Evolutionary conservation across 2,329 filamentous ascomycete genomes (phyloP).

Genomic region (Ceratocystis cacaofunesta): DNA sequence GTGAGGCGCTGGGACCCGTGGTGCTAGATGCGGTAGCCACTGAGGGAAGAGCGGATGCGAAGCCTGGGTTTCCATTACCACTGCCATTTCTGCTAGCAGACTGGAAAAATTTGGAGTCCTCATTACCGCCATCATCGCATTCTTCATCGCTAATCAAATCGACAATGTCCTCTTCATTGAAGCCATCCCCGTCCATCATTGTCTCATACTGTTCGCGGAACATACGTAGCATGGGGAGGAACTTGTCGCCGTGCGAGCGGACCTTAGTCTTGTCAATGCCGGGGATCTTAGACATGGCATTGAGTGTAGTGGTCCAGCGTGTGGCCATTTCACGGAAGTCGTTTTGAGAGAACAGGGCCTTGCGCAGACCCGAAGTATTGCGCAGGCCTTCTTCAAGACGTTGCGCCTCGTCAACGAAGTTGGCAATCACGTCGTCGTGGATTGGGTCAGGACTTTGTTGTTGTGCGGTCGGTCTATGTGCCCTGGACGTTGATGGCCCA

Average conservation of each 20-base stretch:
- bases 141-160: conserved; percentile 38
- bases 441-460: conserved; percentile 33
- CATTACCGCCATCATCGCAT: conserved; percentile 25
- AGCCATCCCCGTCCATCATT: conserved; percentile 28
- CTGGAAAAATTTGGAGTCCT: conserved; percentile 36
- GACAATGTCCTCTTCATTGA: conserved; percentile 32
- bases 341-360: conserved; percentile 51
- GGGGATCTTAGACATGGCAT: conserved; percentile 48
- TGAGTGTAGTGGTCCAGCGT: conserved; percentile 45
- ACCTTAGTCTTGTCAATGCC: conserved; percentile 51
- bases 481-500: conserved; percentile 14
- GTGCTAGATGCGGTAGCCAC: background rate
- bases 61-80: conserved; percentile 13
- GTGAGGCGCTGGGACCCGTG: conserved; percentile 12
- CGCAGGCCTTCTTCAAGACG: conserved; percentile 45
- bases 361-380: conserved; percentile 40
- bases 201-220: conserved; percentile 34
- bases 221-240: conserved; percentile 43
- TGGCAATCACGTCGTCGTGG: conserved; percentile 47
- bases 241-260: conserved; percentile 41
- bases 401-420: conserved; percentile 51
- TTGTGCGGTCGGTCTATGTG: conserved; percentile 23
- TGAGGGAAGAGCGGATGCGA: background rate
- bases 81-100: conserved; percentile 27
- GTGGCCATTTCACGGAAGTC: conserved; percentile 62